A percentile compares a stretch with the other conserved stretches of the same genome.
Conservation (phyloP, 805 yeast genomes). For the Candida piceae region DNA sequence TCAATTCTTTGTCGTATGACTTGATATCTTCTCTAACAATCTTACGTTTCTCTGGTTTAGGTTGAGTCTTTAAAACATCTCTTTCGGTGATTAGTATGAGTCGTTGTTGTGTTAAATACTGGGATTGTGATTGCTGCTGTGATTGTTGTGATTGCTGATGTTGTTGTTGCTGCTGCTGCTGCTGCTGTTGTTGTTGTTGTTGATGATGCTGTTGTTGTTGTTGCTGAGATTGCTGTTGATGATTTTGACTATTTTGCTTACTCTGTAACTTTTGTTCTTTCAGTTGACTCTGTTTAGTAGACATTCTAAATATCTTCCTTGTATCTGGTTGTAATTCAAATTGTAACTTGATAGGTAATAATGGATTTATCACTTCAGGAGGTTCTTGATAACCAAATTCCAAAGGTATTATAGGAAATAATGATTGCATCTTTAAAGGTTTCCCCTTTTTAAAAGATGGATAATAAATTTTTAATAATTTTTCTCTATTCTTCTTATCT, state of each 20-base stretch:
- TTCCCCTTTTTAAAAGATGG: conserved; percentile 57
- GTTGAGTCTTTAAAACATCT: conserved; percentile 23
- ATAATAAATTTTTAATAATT: conserved; percentile 43
- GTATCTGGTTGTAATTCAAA: conserved; percentile 65
- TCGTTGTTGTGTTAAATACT: conserved; percentile 15
- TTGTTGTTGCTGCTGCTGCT: conserved; percentile 4
- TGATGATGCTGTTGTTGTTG: conserved; percentile 1
- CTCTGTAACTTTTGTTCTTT: conserved; percentile 9
- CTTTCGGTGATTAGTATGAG: conserved; percentile 24
- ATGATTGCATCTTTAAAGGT: conserved; percentile 57
- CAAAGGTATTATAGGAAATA: conserved; percentile 57
- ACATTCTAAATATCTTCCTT: conserved; percentile 42
- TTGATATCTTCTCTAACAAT: conserved; percentile 27
- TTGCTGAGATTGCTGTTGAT: conserved; percentile 5
- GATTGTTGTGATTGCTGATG: conserved; percentile 7
- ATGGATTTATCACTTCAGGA: conserved; percentile 35
- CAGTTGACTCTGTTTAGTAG: conserved; percentile 11
- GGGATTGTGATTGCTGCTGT: conserved; percentile 3
- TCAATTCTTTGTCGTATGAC: conserved; percentile 47
- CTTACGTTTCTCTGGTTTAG: conserved; percentile 11
- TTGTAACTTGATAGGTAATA: conserved; percentile 53
- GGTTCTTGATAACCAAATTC: conserved; percentile 52
- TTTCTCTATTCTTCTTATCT: conserved; percentile 30
- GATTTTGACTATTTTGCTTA: too few relatives aligned
- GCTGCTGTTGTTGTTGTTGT: conserved; percentile 6